Percentiles rank a stretch among this genome's conserved stretches.
These are phyloP conservation scores for Phytopythium boreale DNA, from an alignment of 352 stramenopile species.

Conservation along the genomic window DNA sequence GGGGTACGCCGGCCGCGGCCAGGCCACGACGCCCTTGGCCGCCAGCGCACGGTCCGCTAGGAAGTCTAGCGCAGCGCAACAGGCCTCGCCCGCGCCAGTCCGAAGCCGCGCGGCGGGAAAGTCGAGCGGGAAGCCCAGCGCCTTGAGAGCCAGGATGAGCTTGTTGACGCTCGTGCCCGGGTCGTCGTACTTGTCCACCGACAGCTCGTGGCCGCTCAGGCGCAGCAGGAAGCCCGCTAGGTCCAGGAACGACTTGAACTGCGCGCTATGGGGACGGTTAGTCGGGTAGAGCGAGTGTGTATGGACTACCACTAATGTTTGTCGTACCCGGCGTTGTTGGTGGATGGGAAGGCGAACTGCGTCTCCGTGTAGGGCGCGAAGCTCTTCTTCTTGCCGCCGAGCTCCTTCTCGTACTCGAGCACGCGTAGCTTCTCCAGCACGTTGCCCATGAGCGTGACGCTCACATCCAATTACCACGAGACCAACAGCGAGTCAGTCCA, in stretches of 20 bases:
- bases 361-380: conserved; percentile 67
- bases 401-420: conserved; percentile 73
- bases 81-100: conserved; percentile 73
- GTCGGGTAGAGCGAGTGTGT: neutral
- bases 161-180: conserved; percentile 87
- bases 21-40: conserved; percentile 51
- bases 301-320: neutral
- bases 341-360: conserved; percentile 56
- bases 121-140: conserved; percentile 78
- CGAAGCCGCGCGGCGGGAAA: conserved; percentile 79
- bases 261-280: conserved; percentile 23
- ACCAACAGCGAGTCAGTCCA: neutral
- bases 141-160: conserved; percentile 79
- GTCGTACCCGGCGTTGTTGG: conserved; percentile 55
- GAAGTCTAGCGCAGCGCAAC: conserved; percentile 72
- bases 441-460: conserved; percentile 79
- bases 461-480: no score
- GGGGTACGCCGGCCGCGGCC: conserved; percentile 63
- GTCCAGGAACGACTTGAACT: conserved; percentile 81
- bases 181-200: conserved; percentile 88
- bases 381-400: conserved; percentile 79
- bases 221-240: conserved; percentile 75
- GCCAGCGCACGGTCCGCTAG: conserved; percentile 77
- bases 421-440: conserved; percentile 83
- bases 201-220: conserved; percentile 72